phyloP scores from a whole-genome alignment of 1,139 yeast genomes.

The Saccharomyces uvarum region DNA sequence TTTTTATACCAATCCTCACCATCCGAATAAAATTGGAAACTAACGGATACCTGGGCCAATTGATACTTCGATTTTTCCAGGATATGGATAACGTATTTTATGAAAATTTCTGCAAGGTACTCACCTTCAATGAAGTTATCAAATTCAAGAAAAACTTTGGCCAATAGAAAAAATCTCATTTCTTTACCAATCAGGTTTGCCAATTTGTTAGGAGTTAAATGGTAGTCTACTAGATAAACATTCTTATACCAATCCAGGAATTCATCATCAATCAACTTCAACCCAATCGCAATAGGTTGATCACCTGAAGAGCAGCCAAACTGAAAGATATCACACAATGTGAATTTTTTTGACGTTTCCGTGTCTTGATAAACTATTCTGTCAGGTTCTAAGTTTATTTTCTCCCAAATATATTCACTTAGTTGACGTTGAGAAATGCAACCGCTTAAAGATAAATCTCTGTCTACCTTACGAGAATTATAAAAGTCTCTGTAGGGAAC shows the following conservation, averaged over 20 bases:
- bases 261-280: slow-evolving; percentile 27
- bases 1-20: slow-evolving; percentile 25
- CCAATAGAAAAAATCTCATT: slow-evolving; percentile 19
- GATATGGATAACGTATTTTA: slow-evolving; percentile 20
- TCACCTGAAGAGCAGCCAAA: slow-evolving; percentile 10
- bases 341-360: slow-evolving; percentile 11
- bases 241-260: slow-evolving; percentile 29
- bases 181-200: slow-evolving; percentile 16
- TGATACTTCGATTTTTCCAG: slow-evolving; percentile 29
- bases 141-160: slow-evolving; percentile 25
- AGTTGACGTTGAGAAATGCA: slow-evolving; percentile 95
- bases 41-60: slow-evolving; percentile 28
- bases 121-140: slow-evolving; percentile 28
- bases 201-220: slow-evolving; percentile 14
- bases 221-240: slow-evolving; percentile 19
- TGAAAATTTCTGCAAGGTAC: slow-evolving; percentile 28
- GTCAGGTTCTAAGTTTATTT: slow-evolving; percentile 40
- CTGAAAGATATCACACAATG: slow-evolving; percentile 20
- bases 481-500: slow-evolving; percentile 94
- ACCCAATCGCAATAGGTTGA: slow-evolving; percentile 19
- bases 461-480: slow-evolving; percentile 93
- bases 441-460: slow-evolving; percentile 94
- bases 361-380: slow-evolving; percentile 18
- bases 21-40: slow-evolving; percentile 22
- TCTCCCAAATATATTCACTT: slow-evolving; percentile 85